A percentile compares a stretch with the other conserved stretches of the same genome.
Evolutionary conservation across 2,329 filamentous ascomycete genomes (phyloP).

Genomic region (Ceratocystis colombiana): DNA sequence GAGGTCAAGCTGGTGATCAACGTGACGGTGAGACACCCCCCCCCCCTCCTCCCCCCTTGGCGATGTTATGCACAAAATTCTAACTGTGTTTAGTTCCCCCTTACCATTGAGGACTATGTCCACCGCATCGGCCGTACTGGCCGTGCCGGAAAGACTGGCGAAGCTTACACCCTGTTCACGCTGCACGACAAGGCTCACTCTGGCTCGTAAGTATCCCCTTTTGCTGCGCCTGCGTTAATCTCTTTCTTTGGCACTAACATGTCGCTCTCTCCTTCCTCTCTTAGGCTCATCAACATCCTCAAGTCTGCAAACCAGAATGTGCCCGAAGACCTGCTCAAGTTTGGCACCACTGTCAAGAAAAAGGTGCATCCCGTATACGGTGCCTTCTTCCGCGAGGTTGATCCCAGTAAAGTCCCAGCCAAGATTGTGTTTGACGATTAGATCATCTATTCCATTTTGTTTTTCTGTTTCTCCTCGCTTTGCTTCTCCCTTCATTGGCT

Average conservation of each 20-base stretch:
- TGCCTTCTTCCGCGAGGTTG: constrained; percentile 86
- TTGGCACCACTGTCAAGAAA: constrained; percentile 97
- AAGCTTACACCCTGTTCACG: constrained; percentile 89
- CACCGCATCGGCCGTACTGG: constrained; percentile 94
- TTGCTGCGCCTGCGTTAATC: constrained; percentile 13
- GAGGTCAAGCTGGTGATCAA: constrained; percentile 93
- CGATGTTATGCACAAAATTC: not conserved
- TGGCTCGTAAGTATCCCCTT: constrained; percentile 57
- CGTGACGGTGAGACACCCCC: constrained; percentile 50
- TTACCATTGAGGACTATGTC: constrained; percentile 95
- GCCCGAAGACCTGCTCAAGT: constrained; percentile 84
- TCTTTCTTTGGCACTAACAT: constrained; percentile 22
- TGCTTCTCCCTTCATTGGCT: constrained; percentile 8
- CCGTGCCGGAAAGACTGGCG: constrained; percentile 77
- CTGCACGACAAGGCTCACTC: constrained; percentile 88
- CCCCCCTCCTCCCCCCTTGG: not conserved
- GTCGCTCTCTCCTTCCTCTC: not conserved
- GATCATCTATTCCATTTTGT: constrained; percentile 7
- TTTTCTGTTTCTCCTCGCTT: constrained; percentile 11
- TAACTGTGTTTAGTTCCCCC: constrained; percentile 52
- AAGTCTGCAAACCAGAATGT: constrained; percentile 86
- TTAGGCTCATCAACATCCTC: constrained; percentile 81
- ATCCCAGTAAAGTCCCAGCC: constrained; percentile 70
- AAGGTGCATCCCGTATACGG: constrained; percentile 94
- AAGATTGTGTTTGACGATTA: constrained; percentile 71